Evolutionary conservation across 1,139 yeast genomes (phyloP), one percentile per base, ranked within the genome.

Genomic region (Wickerhamiella pararugosa): DNA sequence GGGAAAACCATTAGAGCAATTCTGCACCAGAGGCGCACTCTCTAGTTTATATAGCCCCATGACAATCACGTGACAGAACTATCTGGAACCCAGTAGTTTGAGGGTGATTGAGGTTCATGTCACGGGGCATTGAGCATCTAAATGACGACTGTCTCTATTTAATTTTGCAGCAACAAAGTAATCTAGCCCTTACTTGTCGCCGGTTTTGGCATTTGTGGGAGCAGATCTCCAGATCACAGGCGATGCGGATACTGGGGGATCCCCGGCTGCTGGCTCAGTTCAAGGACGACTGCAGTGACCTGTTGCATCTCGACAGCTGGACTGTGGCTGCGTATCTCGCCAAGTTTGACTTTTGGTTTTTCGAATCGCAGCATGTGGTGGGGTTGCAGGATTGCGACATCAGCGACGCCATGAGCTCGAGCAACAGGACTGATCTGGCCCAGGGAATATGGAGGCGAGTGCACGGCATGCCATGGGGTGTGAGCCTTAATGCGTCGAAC

Each of bases 391-490:
- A 39, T 11, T 47, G 40, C 9, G 47, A 45, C 7, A 37, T 48
- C 7, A 25, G 39, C 7, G 43, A 45, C 39, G 40, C 32, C 28
- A 37, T 21, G 32, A 31, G 32, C 38, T 41, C 40, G 38, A 45
- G 33, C 32, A 45, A 25, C 25, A 27, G 25, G 5, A 35, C 32
- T 1, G 41, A 38, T n/a, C 36, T 38, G 27, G 31, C 39, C n/a
- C 32, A 32, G 6, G 53, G 54, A 5, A 39, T 40, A 6, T 51
- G 51, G 56, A 44, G 50, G 33, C 43, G 42, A 21, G 43, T 50
- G 9, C 44, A 47, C 7, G 53, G 53, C 4, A 49, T 49, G 29
- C 49, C 52, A 7, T 49, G 54, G 50, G 60, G 58, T n/a, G 40
- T 47, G 6, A 47, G 54, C 8, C 33, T 56, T 32, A 45, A 48